Base-by-base conservation (phyloP, 352 stramenopile genomes). In the Globisporangium uncinulatum region DNA sequence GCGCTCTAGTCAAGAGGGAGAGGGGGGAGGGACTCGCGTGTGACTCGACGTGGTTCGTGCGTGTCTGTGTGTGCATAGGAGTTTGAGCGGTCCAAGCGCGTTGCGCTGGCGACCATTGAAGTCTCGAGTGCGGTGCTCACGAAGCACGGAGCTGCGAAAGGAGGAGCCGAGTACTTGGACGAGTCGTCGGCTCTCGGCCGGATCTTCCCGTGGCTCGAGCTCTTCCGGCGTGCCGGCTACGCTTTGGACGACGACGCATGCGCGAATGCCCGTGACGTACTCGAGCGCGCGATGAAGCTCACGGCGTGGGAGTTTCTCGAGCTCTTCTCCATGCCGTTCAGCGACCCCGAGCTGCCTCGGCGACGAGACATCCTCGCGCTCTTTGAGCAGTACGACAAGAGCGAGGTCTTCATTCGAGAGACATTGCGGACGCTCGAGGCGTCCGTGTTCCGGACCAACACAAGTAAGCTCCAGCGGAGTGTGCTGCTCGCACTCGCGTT, bases 281-380 rank as follows among this genome's bases (percentile, higher is more conserved):
- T 74, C 42, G 65, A 74, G n/a, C 66, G 54, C 24, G 79, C 72
- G 7, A 70, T 56, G 14, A 63, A 69, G 6, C 53, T 94, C 7
- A 87, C 69, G 36, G 79, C 77, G 20, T 87, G 71, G 71, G 73
- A 82, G 51, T 94, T 94, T 56, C 71, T 90, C 55, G 79, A 89
- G 54, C 87, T 76, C 43, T 92, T 94, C 54, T 89, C 81, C 3
- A 87, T 88, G 73, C 83, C 83, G 19, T 90, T 91, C 54, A 79
- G 48, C 34, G 74, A 90, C 52, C 65, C 69, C 29, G 71, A 87
- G 34, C 67, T 88, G 0, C 76, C 78, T 56, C 66, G 71, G 32
- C 67, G 76, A 19, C 74, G 77, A 14, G 79, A 87, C 48, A 79
- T 92, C 50, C 47, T 92, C 10, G 69, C 79, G 37, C 63, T 90